Conservation (phyloP, 2,329 filamentous ascomycete genomes). For the Aspergillus fumigatus region DNA sequence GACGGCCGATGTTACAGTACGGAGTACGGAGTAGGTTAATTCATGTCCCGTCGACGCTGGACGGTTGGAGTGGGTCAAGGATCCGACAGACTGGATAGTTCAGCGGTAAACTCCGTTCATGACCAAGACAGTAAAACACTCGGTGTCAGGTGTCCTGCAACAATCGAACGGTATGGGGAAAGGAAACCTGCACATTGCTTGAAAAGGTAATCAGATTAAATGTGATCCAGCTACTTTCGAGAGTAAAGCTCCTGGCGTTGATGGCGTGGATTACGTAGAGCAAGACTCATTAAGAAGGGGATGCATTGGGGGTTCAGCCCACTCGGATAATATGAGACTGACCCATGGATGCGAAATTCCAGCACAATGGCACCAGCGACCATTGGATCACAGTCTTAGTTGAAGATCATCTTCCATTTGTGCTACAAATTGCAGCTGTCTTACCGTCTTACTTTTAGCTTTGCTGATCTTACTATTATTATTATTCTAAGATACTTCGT, state of each 20-base stretch:
- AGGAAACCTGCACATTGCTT: neutral
- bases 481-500: neutral
- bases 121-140: neutral
- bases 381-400: conserved; percentile 23
- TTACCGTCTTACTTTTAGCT: neutral
- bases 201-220: neutral
- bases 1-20: neutral
- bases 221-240: neutral
- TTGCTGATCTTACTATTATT: neutral
- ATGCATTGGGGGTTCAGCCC: conserved; percentile 6
- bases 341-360: conserved; percentile 21
- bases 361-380: conserved; percentile 22
- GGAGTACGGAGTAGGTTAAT: neutral
- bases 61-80: conserved; percentile 12
- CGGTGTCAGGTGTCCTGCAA: neutral
- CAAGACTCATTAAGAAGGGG: conserved; percentile 1
- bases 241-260: neutral
- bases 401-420: conserved; percentile 13
- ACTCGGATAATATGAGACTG: conserved; percentile 12
- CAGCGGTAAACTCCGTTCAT: conserved; percentile 11
- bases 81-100: conserved; percentile 20
- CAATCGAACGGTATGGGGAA: neutral
- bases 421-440: neutral
- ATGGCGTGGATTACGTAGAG: neutral
- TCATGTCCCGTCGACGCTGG: conserved; percentile 5